Evolutionary conservation across 2,329 filamentous ascomycete species (phyloP).

Genomic region (Fusarium dlaminii): DNA sequence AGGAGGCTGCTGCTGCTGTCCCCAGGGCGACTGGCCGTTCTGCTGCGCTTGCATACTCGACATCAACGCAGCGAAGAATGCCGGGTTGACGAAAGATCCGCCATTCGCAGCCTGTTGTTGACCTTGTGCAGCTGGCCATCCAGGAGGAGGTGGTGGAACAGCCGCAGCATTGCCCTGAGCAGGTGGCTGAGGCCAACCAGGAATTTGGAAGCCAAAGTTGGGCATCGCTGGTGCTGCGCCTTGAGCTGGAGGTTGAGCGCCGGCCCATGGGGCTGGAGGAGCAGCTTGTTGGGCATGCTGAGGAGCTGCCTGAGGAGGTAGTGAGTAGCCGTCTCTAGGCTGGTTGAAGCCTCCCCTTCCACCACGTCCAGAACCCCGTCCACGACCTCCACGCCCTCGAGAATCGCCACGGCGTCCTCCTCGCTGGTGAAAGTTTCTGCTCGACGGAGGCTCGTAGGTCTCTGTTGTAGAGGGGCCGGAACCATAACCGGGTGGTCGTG

Average conservation of each 20-base stretch:
- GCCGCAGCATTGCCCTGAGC: constrained; percentile 40
- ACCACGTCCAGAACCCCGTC: constrained; percentile 54
- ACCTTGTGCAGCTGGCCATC: constrained; percentile 45
- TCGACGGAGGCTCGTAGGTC: constrained; percentile 47
- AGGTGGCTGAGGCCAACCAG: constrained; percentile 52
- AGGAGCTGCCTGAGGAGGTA: constrained; percentile 47
- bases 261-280: constrained; percentile 27
- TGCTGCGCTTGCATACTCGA: constrained; percentile 53
- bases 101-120: constrained; percentile 46
- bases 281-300: constrained; percentile 48
- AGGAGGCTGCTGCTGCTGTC: constrained; percentile 44
- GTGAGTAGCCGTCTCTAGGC: constrained; percentile 54
- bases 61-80: constrained; percentile 63
- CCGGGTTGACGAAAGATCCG: constrained; percentile 65
- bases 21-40: constrained; percentile 44
- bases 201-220: constrained; percentile 56
- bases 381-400: constrained; percentile 56
- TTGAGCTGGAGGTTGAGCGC: constrained; percentile 26
- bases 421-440: constrained; percentile 47
- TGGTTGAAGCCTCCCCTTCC: constrained; percentile 49
- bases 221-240: constrained; percentile 40
- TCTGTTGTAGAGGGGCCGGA: constrained; percentile 56
- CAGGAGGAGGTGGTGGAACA: constrained; percentile 55
- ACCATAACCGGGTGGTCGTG: constrained; percentile 72
- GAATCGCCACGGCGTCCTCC: constrained; percentile 57